Evolutionary conservation across 1,284 basidiomycete genomes (phyloP), one percentile per base, ranked within the genome.

Genomic region (Mixia osmundae): DNA sequence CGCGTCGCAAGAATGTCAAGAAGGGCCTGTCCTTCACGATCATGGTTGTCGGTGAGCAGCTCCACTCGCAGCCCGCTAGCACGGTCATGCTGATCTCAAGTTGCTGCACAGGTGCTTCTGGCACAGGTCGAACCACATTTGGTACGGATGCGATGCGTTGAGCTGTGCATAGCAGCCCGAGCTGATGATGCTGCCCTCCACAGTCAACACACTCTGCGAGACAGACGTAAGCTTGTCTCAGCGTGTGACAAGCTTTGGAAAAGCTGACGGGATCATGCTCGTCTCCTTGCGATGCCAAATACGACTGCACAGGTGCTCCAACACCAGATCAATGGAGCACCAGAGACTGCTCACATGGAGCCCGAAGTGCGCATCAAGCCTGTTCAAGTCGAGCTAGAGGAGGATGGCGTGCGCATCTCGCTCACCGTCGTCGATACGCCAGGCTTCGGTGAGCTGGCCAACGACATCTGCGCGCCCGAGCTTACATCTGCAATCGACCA

Each of bases 341-440:
- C 25, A 25, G 34, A 36, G 16, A n/a, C 6, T 12, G 34, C 34
- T 21, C 19, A 36, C 22, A 18, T 16, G n/a, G n/a, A 23, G 31
- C 12, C 12, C 15, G 21, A 22, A 22, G 9, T 35, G 6, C 19
- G 15, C 10, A 14, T 37, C 18, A 24, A 25, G 9, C 3, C 5
- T 32, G 2, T 3, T 14, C 20, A 35, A 39, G 21, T 52, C 83
- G 89, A 99, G 59, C 72, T 99, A 42, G 91, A 97, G 51, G 89
- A 97, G 58, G 91, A 99, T 49, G 91, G 91, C 29, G 79, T 95
- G 46, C 77, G 89, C 48, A 94, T 99, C 54, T 83, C 87, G 20
- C 65, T 99, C 47, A 97, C 91, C 35, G 83, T 99, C 47, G 87
- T 97, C 26, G 91, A 99, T 59, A 97, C 91, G 1, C 91, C 91